Percentiles rank a stretch among this genome's conserved stretches.
phyloP scores from a whole-genome alignment of 352 stramenopile genomes.

The Lagenidium sp. region DNA sequence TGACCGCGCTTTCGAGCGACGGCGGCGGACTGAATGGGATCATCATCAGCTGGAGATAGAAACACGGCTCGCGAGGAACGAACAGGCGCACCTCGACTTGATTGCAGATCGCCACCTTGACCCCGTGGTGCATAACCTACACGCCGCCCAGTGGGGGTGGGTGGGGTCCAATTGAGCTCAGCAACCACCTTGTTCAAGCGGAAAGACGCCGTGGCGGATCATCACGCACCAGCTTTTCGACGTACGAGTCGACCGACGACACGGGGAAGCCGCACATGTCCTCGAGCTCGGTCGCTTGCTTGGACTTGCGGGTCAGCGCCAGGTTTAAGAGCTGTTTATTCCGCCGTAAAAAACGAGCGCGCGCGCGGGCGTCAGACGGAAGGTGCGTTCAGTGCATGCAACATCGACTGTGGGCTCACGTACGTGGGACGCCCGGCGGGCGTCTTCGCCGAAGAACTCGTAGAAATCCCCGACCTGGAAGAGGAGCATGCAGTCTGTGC shows the following conservation, averaged over 20 bases:
- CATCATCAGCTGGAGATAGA: background rate
- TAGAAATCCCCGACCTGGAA: slow-evolving; percentile 84
- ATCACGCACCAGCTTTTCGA: slow-evolving; percentile 63
- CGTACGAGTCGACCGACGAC: slow-evolving; percentile 59
- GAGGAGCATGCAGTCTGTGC: slow-evolving; percentile 65
- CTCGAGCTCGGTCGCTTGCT: slow-evolving; percentile 39
- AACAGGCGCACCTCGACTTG: slow-evolving; percentile 71
- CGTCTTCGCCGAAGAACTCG: slow-evolving; percentile 77
- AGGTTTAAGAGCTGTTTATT: slow-evolving; percentile 48
- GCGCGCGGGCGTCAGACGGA: background rate
- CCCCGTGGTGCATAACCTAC: slow-evolving; percentile 73
- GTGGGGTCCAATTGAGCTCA: background rate
- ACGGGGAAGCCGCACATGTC: slow-evolving; percentile 77
- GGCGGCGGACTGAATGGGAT: slow-evolving; percentile 25
- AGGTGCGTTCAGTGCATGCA: too few species aligned
- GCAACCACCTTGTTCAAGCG: background rate
- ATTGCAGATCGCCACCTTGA: slow-evolving; percentile 81
- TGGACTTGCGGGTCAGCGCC: slow-evolving; percentile 57
- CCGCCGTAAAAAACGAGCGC: background rate
- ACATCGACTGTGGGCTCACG: too few species aligned
- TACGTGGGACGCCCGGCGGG: slow-evolving; percentile 57
- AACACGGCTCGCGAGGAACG: background rate
- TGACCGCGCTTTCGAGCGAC: slow-evolving; percentile 41
- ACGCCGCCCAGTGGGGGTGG: background rate
- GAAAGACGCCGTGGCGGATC: background rate